These are phyloP conservation scores for Ganoderma multipileum DNA, from an alignment of 1,284 basidiomycete species.

Conservation along the genomic window DNA sequence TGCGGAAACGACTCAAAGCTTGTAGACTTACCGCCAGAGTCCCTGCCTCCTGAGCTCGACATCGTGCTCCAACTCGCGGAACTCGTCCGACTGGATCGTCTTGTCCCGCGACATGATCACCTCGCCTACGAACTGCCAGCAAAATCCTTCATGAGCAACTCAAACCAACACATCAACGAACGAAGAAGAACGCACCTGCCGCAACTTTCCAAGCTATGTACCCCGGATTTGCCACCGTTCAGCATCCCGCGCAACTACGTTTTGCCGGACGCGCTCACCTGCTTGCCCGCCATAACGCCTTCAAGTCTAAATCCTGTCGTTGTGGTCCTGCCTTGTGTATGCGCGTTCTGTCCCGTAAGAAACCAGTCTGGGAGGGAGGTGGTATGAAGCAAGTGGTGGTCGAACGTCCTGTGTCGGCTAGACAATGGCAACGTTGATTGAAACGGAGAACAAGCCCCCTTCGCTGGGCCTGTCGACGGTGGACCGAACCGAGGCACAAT, in stretches of 20 bases:
- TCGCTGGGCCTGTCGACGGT: conserved; percentile 14
- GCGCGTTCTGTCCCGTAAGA: conserved; percentile 2
- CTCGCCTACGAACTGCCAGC: conserved; percentile 38
- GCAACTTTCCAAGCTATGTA: conserved; percentile 43
- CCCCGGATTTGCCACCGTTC: not conserved
- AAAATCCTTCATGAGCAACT: conserved; percentile 36
- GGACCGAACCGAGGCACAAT: conserved; percentile 22
- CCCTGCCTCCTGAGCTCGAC: conserved; percentile 46
- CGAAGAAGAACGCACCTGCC: conserved; percentile 38
- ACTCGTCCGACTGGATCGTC: conserved; percentile 46
- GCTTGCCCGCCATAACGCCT: conserved; percentile 42
- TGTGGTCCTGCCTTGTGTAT: not conserved
- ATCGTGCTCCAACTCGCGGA: conserved; percentile 44
- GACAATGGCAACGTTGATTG: conserved; percentile 27
- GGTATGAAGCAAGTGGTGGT: not conserved
- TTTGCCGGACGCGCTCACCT: conserved; percentile 35
- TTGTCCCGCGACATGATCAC: conserved; percentile 46
- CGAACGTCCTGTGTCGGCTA: not conserved
- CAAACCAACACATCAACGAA: too few species aligned
- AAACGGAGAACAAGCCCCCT: conserved; percentile 24
- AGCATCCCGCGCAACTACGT: conserved; percentile 7
- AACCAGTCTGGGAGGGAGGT: not conserved
- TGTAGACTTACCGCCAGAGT: conserved; percentile 39
- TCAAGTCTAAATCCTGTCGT: not conserved
- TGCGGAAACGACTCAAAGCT: not conserved